phyloP scores from a whole-genome alignment of 2,329 filamentous ascomycete genomes.

The Colletotrichum orbiculare region DNA sequence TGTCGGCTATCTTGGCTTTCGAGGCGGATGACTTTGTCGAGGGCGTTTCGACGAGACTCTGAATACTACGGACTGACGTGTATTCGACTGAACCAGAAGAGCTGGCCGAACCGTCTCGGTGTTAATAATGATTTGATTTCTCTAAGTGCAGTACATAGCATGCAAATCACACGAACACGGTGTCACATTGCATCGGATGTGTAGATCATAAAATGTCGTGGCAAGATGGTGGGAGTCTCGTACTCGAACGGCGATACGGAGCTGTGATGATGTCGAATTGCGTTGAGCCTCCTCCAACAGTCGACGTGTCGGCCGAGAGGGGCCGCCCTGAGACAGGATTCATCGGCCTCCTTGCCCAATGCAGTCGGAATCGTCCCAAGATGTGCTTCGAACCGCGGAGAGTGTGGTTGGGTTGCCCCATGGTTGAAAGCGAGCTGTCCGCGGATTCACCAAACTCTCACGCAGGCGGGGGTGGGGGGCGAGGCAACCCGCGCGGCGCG shows the following conservation, averaged over 20 bases:
- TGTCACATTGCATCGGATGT: conserved; percentile 17
- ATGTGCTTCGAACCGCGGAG: conserved; percentile 9
- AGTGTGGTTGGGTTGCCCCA: conserved; percentile 6
- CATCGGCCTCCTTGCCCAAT: conserved; percentile 21
- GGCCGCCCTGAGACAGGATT: conserved; percentile 1
- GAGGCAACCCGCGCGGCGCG: not conserved
- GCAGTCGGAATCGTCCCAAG: conserved; percentile 16
- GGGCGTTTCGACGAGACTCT: too few species aligned
- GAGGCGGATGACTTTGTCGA: not conserved
- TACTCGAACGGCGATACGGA: not conserved
- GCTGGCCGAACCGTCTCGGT: too few species aligned
- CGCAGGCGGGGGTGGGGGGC: not conserved
- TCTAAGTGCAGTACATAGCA: too few species aligned
- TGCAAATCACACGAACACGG: conserved; percentile 19
- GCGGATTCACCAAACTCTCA: not conserved
- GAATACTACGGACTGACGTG: too few species aligned
- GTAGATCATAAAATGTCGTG: conserved; percentile 1
- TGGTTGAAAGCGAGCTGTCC: not conserved
- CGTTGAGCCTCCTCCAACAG: not conserved
- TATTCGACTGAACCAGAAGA: too few species aligned
- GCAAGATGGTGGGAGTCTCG: not conserved
- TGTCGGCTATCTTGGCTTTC: not conserved
- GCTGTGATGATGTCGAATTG: not conserved
- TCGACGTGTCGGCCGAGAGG: conserved; percentile 4
- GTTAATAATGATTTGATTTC: too few species aligned